Evolutionary conservation across 2,329 filamentous ascomycete genomes (phyloP).

Genomic region (Parascedosporium putredinis): DNA sequence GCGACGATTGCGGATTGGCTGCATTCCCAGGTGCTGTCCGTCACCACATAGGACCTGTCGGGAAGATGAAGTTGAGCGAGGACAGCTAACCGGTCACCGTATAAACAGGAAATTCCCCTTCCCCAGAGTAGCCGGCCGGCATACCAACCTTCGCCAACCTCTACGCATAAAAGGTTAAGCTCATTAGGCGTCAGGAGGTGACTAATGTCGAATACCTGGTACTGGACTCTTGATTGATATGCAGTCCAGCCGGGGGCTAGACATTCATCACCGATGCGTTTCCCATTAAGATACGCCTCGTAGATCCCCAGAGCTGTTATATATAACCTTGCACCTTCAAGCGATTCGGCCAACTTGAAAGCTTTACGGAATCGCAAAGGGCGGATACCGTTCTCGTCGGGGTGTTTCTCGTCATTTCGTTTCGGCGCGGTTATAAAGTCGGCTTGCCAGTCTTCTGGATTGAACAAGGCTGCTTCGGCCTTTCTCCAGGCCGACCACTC

Average conservation of each 20-base stretch:
- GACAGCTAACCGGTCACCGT: slow-evolving; percentile 27
- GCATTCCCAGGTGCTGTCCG: slow-evolving; percentile 28
- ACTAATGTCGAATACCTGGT: slow-evolving; percentile 42
- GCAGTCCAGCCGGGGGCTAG: slow-evolving; percentile 42
- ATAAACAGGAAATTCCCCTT: slow-evolving; percentile 22
- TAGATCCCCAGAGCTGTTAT: slow-evolving; percentile 36
- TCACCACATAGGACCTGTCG: slow-evolving; percentile 19
- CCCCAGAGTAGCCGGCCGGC: slow-evolving; percentile 24
- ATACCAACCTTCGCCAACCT: slow-evolving; percentile 41
- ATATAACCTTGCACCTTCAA: slow-evolving; percentile 31
- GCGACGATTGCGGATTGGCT: slow-evolving; percentile 18
- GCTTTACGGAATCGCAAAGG: slow-evolving; percentile 23
- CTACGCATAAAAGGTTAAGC: slow-evolving; percentile 26
- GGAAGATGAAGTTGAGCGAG: slow-evolving; percentile 28
- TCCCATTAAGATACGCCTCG: slow-evolving; percentile 35
- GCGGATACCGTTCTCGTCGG: slow-evolving; percentile 16
- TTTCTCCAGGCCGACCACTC: slow-evolving; percentile 17
- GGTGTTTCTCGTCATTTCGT: slow-evolving; percentile 17
- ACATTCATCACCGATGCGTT: slow-evolving; percentile 25
- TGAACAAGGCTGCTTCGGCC: slow-evolving; percentile 10
- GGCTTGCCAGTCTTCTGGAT: slow-evolving; percentile 5
- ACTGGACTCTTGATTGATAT: slow-evolving; percentile 38
- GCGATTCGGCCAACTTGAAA: slow-evolving; percentile 16
- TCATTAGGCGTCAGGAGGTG: slow-evolving; percentile 21
- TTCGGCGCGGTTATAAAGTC: not conserved